Evolutionary conservation across 176 grass and related monocot genomes (phyloP).

Genomic region (Leersia perrieri): DNA sequence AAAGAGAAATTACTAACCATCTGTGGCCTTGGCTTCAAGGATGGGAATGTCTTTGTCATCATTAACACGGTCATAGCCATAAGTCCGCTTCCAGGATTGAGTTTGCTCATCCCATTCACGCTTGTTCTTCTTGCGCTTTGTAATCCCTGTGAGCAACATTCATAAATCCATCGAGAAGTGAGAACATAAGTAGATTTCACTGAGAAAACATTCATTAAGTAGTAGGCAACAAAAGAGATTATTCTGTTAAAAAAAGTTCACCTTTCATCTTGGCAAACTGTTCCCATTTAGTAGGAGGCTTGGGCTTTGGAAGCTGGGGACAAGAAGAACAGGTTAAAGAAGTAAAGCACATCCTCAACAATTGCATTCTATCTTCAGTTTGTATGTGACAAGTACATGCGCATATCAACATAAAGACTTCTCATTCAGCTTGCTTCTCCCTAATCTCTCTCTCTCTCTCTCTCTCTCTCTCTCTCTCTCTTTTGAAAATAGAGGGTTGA

Average conservation of each 20-base stretch:
- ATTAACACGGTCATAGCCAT: constrained; percentile 94
- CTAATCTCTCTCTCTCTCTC: too few species aligned
- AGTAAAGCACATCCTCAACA: too few species aligned
- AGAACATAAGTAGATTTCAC: background rate
- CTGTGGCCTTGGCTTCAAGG: constrained; percentile 72
- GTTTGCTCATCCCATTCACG: constrained; percentile 85
- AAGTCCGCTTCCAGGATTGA: constrained; percentile 70
- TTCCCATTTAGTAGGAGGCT: constrained; percentile 96
- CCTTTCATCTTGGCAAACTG: constrained; percentile 78
- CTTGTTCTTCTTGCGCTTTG: constrained; percentile 77
- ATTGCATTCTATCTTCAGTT: background rate
- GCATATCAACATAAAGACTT: too few species aligned
- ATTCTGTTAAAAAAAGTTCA: background rate
- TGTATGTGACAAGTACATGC: background rate
- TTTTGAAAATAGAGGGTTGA: too few species aligned
- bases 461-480: too few species aligned
- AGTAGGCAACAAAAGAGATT: background rate
- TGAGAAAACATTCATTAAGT: background rate
- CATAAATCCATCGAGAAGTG: background rate
- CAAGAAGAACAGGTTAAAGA: background rate
- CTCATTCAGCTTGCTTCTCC: background rate
- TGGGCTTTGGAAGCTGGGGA: constrained; percentile 74
- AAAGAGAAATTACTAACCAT: constrained; percentile 49
- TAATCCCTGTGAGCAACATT: constrained; percentile 52
- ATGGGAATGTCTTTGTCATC: constrained; percentile 91